A percentile compares a stretch with the other conserved stretches of the same genome.
Conservation (phyloP, 1,139 yeast species). For the Suhomyces atakaporum region DNA sequence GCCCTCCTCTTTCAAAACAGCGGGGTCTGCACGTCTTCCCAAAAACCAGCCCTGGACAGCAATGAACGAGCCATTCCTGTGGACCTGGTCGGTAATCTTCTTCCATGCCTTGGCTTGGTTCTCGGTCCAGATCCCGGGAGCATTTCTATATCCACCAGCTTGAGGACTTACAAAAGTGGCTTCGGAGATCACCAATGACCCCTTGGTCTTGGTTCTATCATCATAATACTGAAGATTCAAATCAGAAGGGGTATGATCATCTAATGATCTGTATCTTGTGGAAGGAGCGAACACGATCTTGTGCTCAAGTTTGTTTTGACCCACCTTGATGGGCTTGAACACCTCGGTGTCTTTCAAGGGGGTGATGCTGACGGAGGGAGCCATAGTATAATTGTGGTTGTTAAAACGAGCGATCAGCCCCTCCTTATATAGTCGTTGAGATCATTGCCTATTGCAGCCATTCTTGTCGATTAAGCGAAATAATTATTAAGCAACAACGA, state of each 20-base stretch:
- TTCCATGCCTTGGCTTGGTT: slow-evolving; percentile 15
- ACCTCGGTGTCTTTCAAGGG: slow-evolving; percentile 40
- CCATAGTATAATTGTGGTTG: slow-evolving; percentile 1
- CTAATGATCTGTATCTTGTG: slow-evolving; percentile 51
- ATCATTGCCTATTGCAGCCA: too few relatives aligned
- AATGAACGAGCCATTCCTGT: slow-evolving; percentile 14
- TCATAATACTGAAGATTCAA: slow-evolving; percentile 51
- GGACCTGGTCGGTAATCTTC: slow-evolving; percentile 16
- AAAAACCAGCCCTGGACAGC: slow-evolving; percentile 17
- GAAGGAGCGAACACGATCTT: slow-evolving; percentile 56
- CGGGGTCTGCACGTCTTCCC: slow-evolving; percentile 15
- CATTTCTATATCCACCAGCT: slow-evolving; percentile 10
- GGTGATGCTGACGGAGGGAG: slow-evolving; percentile 2
- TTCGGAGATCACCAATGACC: slow-evolving; percentile 51
- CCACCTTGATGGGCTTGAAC: slow-evolving; percentile 53
- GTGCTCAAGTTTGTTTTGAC: slow-evolving; percentile 36
- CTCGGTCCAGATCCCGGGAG: slow-evolving; percentile 16
- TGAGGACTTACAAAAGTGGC: slow-evolving; percentile 30
- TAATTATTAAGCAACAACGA: too few relatives aligned
- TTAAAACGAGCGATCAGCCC: neutral
- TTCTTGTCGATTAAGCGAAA: too few relatives aligned
- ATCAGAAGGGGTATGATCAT: slow-evolving; percentile 47
- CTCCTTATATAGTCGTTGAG: too few relatives aligned
- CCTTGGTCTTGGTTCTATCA: slow-evolving; percentile 54
- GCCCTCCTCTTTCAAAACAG: slow-evolving; percentile 7